These are phyloP conservation scores for Claviceps quebecensis DNA, from an alignment of 2,329 filamentous ascomycete genomes.

Conservation along the genomic window DNA sequence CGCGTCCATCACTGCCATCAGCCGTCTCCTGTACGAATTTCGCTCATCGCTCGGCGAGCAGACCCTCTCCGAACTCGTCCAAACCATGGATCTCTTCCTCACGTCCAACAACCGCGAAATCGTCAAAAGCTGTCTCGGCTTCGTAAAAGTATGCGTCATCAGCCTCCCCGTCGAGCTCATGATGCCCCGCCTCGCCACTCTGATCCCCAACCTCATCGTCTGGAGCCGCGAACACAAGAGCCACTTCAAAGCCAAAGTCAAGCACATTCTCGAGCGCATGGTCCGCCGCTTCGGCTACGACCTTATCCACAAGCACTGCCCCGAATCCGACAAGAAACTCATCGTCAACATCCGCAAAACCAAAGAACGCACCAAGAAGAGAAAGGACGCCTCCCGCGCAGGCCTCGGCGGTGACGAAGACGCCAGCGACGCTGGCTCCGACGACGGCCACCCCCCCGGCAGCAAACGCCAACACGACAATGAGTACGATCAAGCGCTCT, in stretches of 20 bases:
- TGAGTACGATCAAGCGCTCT: constrained; percentile 92
- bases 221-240: constrained; percentile 99
- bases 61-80: constrained; percentile 70
- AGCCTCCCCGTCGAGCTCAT: constrained; percentile 69
- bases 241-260: constrained; percentile 92
- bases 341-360: constrained; percentile 92
- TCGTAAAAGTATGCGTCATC: constrained; percentile 91
- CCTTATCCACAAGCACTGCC: constrained; percentile 63
- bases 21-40: constrained; percentile 88
- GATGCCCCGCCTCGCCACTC: constrained; percentile 56
- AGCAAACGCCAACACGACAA: constrained; percentile 58
- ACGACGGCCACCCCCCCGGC: constrained; percentile 23
- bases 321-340: constrained; percentile 76
- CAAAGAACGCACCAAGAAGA: constrained; percentile 78
- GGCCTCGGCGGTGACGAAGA: constrained; percentile 39
- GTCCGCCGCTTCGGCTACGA: constrained; percentile 82
- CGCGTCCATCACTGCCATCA: constrained; percentile 88
- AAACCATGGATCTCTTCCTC: constrained; percentile 91
- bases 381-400: constrained; percentile 56
- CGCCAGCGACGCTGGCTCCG: constrained; percentile 37
- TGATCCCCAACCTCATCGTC: constrained; percentile 82
- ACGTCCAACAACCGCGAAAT: constrained; percentile 96
- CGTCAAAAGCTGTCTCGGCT: constrained; percentile 84
- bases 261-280: constrained; percentile 93
- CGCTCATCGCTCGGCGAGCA: constrained; percentile 52